Conservation (phyloP, 2,329 filamentous ascomycete genomes). For the Ramularia endophylla region DNA sequence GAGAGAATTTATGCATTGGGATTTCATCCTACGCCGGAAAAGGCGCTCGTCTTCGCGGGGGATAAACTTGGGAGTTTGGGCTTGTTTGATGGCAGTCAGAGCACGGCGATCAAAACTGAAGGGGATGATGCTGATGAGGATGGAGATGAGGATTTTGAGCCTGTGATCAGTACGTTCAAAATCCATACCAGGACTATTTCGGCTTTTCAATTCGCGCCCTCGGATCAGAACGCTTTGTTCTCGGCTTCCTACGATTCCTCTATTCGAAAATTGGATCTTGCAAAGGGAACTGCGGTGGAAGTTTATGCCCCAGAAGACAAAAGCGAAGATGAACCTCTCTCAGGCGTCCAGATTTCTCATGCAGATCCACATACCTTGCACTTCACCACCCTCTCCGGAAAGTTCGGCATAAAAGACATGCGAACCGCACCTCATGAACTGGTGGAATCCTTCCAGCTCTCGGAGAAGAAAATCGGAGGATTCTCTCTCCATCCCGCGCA, state of each 20-base stretch:
- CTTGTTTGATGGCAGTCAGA: slow-evolving; percentile 81
- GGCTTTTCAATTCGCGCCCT: slow-evolving; percentile 70
- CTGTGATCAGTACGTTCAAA: slow-evolving; percentile 83
- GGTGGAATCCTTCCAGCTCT: slow-evolving; percentile 64
- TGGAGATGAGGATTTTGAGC: slow-evolving; percentile 64
- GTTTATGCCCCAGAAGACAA: slow-evolving; percentile 69
- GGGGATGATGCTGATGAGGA: slow-evolving; percentile 53
- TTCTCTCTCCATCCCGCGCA: slow-evolving; percentile 77
- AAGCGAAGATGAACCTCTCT: slow-evolving; percentile 70
- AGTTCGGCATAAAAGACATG: slow-evolving; percentile 74
- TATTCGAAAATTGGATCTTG: slow-evolving; percentile 78
- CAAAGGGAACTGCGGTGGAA: slow-evolving; percentile 72
- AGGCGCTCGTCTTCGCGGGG: slow-evolving; percentile 84
- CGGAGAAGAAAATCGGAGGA: slow-evolving; percentile 92
- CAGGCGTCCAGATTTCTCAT: slow-evolving; percentile 71
- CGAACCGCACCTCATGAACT: slow-evolving; percentile 53
- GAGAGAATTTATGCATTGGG: slow-evolving; percentile 81
- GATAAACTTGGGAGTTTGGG: slow-evolving; percentile 91
- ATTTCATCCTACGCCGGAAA: slow-evolving; percentile 81
- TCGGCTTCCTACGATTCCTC: slow-evolving; percentile 91
- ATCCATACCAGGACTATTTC: slow-evolving; percentile 85
- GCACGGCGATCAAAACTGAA: slow-evolving; percentile 38
- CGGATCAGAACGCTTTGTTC: slow-evolving; percentile 68
- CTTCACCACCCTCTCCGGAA: slow-evolving; percentile 81
- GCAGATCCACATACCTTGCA: slow-evolving; percentile 68